Evolutionary conservation across 2,329 filamentous ascomycete genomes (phyloP).

Genomic region (Falciphora oryzae): DNA sequence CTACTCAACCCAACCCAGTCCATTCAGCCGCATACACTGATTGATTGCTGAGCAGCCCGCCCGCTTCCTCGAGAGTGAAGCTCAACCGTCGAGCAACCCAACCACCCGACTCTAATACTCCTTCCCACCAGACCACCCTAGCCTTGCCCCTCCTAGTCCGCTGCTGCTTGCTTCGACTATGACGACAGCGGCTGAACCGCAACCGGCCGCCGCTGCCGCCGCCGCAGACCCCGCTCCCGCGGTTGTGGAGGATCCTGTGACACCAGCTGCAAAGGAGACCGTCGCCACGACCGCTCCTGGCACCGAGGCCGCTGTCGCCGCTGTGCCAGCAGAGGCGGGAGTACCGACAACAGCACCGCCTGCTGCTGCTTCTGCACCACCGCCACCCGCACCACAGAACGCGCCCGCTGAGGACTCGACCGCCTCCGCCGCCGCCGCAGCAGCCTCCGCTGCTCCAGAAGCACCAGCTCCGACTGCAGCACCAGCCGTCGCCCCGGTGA

Average conservation of each 20-base stretch:
- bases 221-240: background rate
- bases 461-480: background rate
- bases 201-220: background rate
- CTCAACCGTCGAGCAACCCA: background rate
- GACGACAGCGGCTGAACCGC: background rate
- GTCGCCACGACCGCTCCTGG: background rate
- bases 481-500: background rate
- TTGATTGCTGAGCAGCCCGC: background rate
- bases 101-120: background rate
- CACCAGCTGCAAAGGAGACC: too few species aligned
- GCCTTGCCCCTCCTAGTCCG: too few species aligned
- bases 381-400: background rate
- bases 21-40: background rate
- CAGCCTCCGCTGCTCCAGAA: background rate
- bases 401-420: too few species aligned
- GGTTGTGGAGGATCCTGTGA: too few species aligned
- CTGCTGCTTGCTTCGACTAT: background rate
- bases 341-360: too few species aligned
- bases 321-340: too few species aligned
- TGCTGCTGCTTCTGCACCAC: background rate
- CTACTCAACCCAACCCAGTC: background rate
- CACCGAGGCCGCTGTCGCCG: background rate
- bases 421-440: background rate
- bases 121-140: too few species aligned
- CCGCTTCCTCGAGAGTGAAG: background rate